Base-by-base conservation (phyloP, 2,329 filamentous ascomycete genomes). In the Xylariaceae sp. region DNA sequence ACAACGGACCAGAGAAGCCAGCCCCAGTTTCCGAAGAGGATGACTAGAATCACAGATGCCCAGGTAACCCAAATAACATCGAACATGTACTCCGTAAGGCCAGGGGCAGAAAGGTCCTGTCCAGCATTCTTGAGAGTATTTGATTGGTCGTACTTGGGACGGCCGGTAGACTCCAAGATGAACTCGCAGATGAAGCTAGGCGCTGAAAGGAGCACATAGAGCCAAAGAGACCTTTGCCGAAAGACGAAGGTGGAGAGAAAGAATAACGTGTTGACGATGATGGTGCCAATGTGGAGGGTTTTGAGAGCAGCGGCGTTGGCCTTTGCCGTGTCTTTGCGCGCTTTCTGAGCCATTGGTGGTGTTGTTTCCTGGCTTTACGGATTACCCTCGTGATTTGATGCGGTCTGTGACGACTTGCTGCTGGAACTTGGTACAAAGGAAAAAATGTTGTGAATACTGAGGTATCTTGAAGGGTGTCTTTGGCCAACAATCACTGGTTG, bases 1-100 rank as follows among this genome's bases (percentile, higher is more conserved):
- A 85, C 77, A 18, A 80, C 70, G 13, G 75, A 69, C 81, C 81
- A 85, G 9, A 84, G 67, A 17, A 83, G 71, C 82, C 82, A 85
- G 11, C 77, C 89, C 77, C 88, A 88, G 73, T 97, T 92, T 3
- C 94, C 94, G 52, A 93, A 83, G 34, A 96, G 64, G 13, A 88
- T 82, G 11, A 88, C 92, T n/a, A 88, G 74, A 7, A 87, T 75
- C 47, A 90, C 78, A 56, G 87, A 89, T 9, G 84, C 86, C 87
- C 92, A 97, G 0, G 92, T 97, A 77, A 96, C 91, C 84, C 96
- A 97, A 56, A 96, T 79, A 53, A 96, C 84, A 76, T 99, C 94
- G 82, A 96, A 99, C 88, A 97, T 90, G 79, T 95, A 97, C 76
- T 97, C 94, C 9, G 93, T 97, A 78, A 99, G 77, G 3, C 94